Evolutionary conservation across 768 basidiomycete species (phyloP), one percentile per base, ranked within the genome.

Genomic region (Dacryopinax spathularia): DNA sequence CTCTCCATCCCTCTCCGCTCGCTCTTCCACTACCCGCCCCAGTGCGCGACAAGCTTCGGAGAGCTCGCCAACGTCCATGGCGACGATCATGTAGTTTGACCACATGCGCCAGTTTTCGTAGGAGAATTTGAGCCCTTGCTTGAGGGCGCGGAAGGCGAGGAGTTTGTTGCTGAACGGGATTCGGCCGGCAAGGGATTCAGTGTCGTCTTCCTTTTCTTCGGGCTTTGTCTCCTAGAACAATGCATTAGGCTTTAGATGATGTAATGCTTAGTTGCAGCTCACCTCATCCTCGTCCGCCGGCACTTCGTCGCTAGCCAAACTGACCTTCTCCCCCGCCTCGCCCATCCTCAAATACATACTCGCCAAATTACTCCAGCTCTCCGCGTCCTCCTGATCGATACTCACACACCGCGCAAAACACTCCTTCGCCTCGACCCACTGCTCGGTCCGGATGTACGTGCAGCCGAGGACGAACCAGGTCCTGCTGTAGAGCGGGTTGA

Each of bases 401-500:
- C 83, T 77, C 0, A 97, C 93, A 68, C 91, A 92, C 15, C 94
- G 80, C 60, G 77, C 77, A 73, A 98, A 98, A 0, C 89, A 89
- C 44, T 86, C 84, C 63, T 84, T 83, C 1, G 89, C 95, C 13
- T 84, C 86, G 16, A 80, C 81, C 94, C 93, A 98, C 60, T 85
- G 76, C 74, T 96, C 90, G 64, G 78, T 69, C n/a, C 88, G 80
- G 73, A 94, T 84, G 66, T 80, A 85, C 2, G 92, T 85, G 68
- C 95, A 97, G 0, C 96, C 96, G n/a, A 99, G 82, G 35, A 94
- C 82, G 75, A 97, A 99, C 96, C 96, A 98, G 22, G 90, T 86
- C 5, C 90, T 82, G n/a, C 82, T 77, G 63, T 87, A 78, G 59
- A 97, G 77, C 2, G 96, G 95, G 70, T 97, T 93, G 69, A 99